Percentiles rank a stretch among this genome's conserved stretches.
These are phyloP conservation scores for Cladosporium sp. DNA, from an alignment of 2,329 filamentous ascomycete species.

Conservation along the genomic window DNA sequence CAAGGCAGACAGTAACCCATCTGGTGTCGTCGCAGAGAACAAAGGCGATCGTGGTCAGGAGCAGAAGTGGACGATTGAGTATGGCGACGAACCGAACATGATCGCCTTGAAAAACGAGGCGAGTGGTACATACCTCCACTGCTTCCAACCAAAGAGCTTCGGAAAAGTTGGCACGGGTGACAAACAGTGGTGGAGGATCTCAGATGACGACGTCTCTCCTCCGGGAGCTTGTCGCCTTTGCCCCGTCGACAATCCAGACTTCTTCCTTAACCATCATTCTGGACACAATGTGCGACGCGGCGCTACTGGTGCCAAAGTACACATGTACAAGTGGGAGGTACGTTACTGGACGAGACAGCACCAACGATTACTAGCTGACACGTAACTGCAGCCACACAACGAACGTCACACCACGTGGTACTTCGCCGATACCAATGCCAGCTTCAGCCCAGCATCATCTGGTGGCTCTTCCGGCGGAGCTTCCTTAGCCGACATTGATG, in stretches of 20 bases:
- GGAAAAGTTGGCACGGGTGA: slow-evolving; percentile 6
- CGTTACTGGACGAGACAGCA: background rate
- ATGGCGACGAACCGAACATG: slow-evolving; percentile 3
- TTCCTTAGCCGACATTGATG: background rate
- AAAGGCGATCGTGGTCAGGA: slow-evolving; percentile 9
- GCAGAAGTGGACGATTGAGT: slow-evolving; percentile 9
- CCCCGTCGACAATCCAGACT: background rate
- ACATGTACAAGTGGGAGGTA: slow-evolving; percentile 12
- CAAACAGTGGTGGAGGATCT: slow-evolving; percentile 11
- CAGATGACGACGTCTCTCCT: slow-evolving; percentile 2
- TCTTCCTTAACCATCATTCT: slow-evolving; percentile 4
- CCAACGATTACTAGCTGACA: background rate
- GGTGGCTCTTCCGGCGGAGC: background rate
- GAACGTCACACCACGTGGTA: slow-evolving; percentile 7
- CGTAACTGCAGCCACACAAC: background rate
- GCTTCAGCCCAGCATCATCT: background rate
- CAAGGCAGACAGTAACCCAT: background rate
- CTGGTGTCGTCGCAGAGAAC: slow-evolving; percentile 9
- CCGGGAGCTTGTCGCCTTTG: slow-evolving; percentile 4
- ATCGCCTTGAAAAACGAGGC: slow-evolving; percentile 3
- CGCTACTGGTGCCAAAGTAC: slow-evolving; percentile 4
- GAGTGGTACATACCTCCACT: slow-evolving; percentile 8
- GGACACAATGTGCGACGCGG: background rate
- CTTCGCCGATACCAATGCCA: slow-evolving; percentile 1
- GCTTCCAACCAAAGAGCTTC: background rate